Base-by-base conservation (phyloP, 208 protist genomes). In the Crithidia mellificae region DNA sequence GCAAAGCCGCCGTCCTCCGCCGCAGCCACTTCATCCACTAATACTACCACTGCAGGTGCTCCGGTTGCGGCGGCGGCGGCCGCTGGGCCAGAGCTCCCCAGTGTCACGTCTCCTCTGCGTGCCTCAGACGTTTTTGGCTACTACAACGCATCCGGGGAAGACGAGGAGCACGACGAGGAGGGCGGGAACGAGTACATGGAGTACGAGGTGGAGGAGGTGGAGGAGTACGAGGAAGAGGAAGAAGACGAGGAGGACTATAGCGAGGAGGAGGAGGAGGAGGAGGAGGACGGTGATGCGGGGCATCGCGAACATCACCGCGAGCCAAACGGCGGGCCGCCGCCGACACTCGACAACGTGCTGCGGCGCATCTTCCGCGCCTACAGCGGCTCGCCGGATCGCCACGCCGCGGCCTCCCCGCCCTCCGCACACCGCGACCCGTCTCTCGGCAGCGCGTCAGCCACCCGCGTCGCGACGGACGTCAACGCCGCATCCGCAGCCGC, bases 121-220 rank as follows among this genome's bases (percentile, higher is more conserved):
- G 44, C 70, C 47, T 62, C 70, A 6, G 32, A 59, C 39, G 63
- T 54, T 2, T 65, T 70, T 22, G 30, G 39, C n/a, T 66, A 55
- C 51, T 64, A 54, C 56, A 61, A 62, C 36, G 57, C 22, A 20
- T 56, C 34, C 6, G 41, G 39, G 6, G 50, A 61, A 0, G 55
- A 47, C 2, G 55, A 47, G 11, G 57, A 25, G 7, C 19, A 29
- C 0, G 43, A 19, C 2, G 25, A 38, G 1, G 17, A 24, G 6
- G 17, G 36, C 20, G 62, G 64, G 8, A 63, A 46, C 20, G 63
- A 70, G 29, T 41, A 59, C 46, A 30, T 61, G 17, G 63, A 68
- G 57, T 76, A 70, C 27, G 63, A 70, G 12, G 56, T 70, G 29
- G 61, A 75, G 47, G 70, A 75, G 70, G 44, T 68, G 53, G 69